Base-by-base conservation (phyloP, 164 flowering plant species). In the Dillenia turbinata region DNA sequence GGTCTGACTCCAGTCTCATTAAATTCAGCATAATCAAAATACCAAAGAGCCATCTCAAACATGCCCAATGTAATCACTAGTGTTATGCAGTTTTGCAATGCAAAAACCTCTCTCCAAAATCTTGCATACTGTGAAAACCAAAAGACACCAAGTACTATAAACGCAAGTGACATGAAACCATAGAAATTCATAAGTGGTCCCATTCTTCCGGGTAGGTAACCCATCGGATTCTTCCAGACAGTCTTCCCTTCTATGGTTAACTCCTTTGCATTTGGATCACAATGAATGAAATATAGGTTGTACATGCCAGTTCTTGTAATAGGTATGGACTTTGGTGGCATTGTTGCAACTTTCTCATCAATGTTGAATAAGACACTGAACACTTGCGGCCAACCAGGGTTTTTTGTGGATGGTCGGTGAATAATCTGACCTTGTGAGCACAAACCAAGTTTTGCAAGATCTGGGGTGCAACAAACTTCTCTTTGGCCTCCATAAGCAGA, bases 401-500 rank as follows among this genome's bases (percentile, higher is more conserved):
- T 77, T 24, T 49, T 75, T 16, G 76, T 49, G 14, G 99, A 92
- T 13, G 85, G 88, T 13, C 89, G 94, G 75, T 77, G 74, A 58
- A 95, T 91, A 45, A 95, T 63, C 52, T 88, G 83, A 24, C 97
- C 97, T 69, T 81, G 75, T 52, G 73, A 68, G 72, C 99, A 95
- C 13, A 80, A 92, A 61, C 99, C 99, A 49, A 88, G 68, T 71
- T 92, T 95, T 47, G 96, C 90, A 48, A 92, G 93, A 82, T 95
- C 99, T 9, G 80, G 62, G 10, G 94, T 81, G 86, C 99, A 95
- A 67, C 99, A 95, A 49, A 95, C 81, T 64, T 96, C 96, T 74
- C 97, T 86, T 75, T 95, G 99, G 49, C 99, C 99, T 11, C 99
- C 99, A 74, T 91, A 95, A 40, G 97, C 99, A 51, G 99, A 95